Base-by-base conservation (phyloP, 2,329 filamentous ascomycete species). In the Alternaria dauci region DNA sequence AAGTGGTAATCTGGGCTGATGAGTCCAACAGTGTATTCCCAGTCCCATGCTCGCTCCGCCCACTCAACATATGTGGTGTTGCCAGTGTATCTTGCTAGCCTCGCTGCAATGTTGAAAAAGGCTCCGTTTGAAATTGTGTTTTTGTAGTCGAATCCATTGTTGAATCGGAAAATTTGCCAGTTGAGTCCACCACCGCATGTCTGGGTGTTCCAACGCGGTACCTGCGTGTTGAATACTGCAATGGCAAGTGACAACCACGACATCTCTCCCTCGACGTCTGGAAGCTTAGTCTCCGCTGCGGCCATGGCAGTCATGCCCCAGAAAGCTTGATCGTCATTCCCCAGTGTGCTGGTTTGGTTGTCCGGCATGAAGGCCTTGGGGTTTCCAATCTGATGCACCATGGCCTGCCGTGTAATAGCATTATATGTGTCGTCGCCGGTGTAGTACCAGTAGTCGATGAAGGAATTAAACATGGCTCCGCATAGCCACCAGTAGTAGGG, bases 71-170 rank as follows among this genome's bases (percentile, higher is more conserved):
- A 75, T 18, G 70, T 73, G 26, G 82, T 74, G 69, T 91, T 88
- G 16, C 85, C 86, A 0, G 88, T 90, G 52, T 86, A 87, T 52
- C 88, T 86, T 9, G 88, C 89, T 14, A 94, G 82, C 12, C 91
- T 87, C 0, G 91, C 90, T 1, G 90, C 88, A 34, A 95, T 84
- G 75, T 93, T 89, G 78, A 95, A 93, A 76, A 95, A 88, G 11
- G 87, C 88, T 38, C 90, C 91, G 75, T 94, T 94, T 59, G 88
- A 88, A 66, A 93, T 86, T 12, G 88, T 85, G 80, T 93, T 93
- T 78, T 93, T 94, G 84, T 94, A 94, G 69, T 87, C 84, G 72
- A 92, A 88, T 16, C 92, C 92, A 63, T 88, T 88, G 74, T 94
- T 93, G 67, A 84, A 86, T 2, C 83, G 78, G 74, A 89, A 93